Evolutionary conservation across 257 asterid species (phyloP).

Genomic region (Gentiana straminea): DNA sequence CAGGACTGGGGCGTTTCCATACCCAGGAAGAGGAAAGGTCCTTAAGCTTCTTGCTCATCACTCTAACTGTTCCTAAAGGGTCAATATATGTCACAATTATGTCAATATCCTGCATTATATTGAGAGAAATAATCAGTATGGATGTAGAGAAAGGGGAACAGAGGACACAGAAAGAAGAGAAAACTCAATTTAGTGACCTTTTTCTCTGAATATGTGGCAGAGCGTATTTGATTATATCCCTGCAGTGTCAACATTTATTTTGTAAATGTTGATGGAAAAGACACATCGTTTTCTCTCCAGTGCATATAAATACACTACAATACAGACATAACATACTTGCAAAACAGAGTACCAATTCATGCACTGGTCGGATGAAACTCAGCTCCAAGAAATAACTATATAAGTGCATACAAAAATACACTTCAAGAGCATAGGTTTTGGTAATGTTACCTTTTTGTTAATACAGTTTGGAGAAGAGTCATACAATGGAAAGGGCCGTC

Average conservation of each 20-base stretch:
- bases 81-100: slow-evolving; percentile 71
- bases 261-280: background rate
- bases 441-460: slow-evolving; percentile 31
- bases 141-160: slow-evolving; percentile 5
- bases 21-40: slow-evolving; percentile 86
- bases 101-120: slow-evolving; percentile 66
- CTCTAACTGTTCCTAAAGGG: slow-evolving; percentile 63
- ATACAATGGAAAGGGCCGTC: slow-evolving; percentile 18
- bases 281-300: background rate
- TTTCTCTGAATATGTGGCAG: slow-evolving; percentile 33
- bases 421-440: slow-evolving; percentile 1
- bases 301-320: background rate
- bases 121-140: slow-evolving; percentile 9
- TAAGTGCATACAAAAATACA: slow-evolving; percentile 1
- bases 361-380: background rate
- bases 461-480: slow-evolving; percentile 42
- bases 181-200: slow-evolving; percentile 32
- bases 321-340: background rate
- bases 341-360: background rate
- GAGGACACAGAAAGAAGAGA: background rate
- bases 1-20: slow-evolving; percentile 63
- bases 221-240: slow-evolving; percentile 40
- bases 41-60: slow-evolving; percentile 51
- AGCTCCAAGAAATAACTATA: background rate
- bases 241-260: slow-evolving; percentile 22